Conservation (phyloP, 208 protist genomes). For the Crithidia sp. region DNA sequence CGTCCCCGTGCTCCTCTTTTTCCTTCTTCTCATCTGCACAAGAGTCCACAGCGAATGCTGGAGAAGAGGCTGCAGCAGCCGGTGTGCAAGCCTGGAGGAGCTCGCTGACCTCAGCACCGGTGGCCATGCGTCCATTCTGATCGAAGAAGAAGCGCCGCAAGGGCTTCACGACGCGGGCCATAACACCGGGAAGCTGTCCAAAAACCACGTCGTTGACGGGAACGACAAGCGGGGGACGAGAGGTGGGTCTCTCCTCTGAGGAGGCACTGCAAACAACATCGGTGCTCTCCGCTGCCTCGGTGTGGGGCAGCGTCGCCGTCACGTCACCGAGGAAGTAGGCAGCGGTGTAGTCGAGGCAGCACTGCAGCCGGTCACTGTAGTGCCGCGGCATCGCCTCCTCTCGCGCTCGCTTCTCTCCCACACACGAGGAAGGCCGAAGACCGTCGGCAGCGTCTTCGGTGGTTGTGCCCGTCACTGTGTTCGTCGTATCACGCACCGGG, state of each 20-base stretch:
- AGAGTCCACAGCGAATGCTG: too few relatives aligned
- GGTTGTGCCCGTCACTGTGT: background rate
- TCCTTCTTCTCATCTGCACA: too few relatives aligned
- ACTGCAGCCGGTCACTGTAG: conserved; percentile 44
- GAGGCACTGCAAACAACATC: background rate
- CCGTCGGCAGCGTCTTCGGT: background rate
- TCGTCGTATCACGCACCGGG: background rate
- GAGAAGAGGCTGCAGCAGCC: background rate
- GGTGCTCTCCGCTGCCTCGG: background rate
- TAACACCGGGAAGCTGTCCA: conserved; percentile 45
- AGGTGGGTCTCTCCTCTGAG: background rate
- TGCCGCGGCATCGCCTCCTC: conserved; percentile 9
- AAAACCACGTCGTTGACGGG: conserved; percentile 12
- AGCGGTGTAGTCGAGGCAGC: conserved; percentile 33
- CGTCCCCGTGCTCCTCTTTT: background rate
- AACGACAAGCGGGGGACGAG: background rate
- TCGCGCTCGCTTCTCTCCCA: conserved; percentile 20
- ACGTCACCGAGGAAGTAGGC: conserved; percentile 39
- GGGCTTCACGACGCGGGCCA: conserved; percentile 54
- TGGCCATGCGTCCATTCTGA: conserved; percentile 56
- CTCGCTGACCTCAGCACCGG: conserved; percentile 49
- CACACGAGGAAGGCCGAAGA: background rate
- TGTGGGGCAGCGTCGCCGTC: background rate
- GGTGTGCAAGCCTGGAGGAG: conserved; percentile 23
- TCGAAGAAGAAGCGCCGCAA: conserved; percentile 62